Percentiles rank a stretch among this genome's conserved stretches.
Conservation (phyloP, 805 yeast species). For the Barnettozyma salicaria region DNA sequence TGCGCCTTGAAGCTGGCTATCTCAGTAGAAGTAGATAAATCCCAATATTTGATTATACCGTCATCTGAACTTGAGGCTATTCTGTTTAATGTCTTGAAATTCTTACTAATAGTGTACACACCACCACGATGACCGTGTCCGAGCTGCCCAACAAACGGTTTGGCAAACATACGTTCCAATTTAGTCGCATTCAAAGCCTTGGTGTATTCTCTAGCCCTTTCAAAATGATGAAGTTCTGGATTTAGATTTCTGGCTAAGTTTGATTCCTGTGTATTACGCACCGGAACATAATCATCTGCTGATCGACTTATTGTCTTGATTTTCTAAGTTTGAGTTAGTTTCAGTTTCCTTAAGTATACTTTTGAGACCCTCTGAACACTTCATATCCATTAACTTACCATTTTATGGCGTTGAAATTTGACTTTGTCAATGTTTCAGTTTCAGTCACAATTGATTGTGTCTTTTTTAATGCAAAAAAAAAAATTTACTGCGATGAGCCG, state of each 20-base stretch:
- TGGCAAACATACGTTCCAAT: slow-evolving; percentile 93
- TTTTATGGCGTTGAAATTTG: background rate
- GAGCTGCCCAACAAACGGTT: slow-evolving; percentile 91
- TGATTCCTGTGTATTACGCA: slow-evolving; percentile 81
- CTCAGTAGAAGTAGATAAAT: slow-evolving; percentile 73
- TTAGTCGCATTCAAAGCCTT: slow-evolving; percentile 93
- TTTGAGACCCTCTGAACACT: no score
- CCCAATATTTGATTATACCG: slow-evolving; percentile 93
- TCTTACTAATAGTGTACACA: slow-evolving; percentile 79
- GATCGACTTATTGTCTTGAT: slow-evolving; percentile 46
- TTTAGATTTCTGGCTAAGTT: slow-evolving; percentile 83
- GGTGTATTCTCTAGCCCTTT: slow-evolving; percentile 93
- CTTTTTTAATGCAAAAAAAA: background rate
- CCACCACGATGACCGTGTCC: slow-evolving; percentile 97
- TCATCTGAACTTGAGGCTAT: slow-evolving; percentile 94
- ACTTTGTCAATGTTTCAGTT: no score
- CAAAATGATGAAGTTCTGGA: slow-evolving; percentile 95
- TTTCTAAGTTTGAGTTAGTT: slow-evolving; percentile 12
- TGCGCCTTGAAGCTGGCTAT: slow-evolving; percentile 79
- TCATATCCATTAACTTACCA: no score
- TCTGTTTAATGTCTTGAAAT: slow-evolving; percentile 60
- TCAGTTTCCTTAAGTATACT: no score
- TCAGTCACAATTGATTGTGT: background rate
- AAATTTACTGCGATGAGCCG: slow-evolving; percentile 10
- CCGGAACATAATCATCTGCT: slow-evolving; percentile 89